phyloP scores from a whole-genome alignment of 169 alveolate genomes.

The Haemoproteus tartakovskyi region DNA sequence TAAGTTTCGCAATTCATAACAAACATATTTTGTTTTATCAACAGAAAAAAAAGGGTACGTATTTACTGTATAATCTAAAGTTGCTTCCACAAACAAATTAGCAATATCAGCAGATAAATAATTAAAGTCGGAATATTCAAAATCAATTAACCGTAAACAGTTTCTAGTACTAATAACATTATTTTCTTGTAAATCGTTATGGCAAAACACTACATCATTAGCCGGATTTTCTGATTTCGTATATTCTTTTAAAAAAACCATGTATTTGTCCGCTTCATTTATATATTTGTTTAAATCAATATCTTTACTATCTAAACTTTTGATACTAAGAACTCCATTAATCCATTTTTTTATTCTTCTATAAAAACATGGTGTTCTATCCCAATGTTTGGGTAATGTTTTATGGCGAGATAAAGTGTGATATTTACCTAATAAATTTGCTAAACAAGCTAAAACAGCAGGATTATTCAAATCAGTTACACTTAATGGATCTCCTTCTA shows the following conservation, averaged over 20 bases:
- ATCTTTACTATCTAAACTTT: conserved; percentile 19
- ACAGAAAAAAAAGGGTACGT: conserved; percentile 70
- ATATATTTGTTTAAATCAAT: conserved; percentile 39
- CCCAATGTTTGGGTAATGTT: conserved; percentile 66
- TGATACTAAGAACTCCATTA: conserved; percentile 15
- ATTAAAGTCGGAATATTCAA: conserved; percentile 78
- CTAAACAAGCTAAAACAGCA: conserved; percentile 69
- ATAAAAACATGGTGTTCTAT: conserved; percentile 64
- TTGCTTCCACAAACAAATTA: conserved; percentile 73
- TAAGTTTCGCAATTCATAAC: conserved; percentile 71
- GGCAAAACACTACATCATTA: conserved; percentile 74
- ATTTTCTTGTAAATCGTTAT: conserved; percentile 79
- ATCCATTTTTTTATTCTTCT: conserved; percentile 66
- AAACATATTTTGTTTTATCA: conserved; percentile 68
- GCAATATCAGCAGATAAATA: conserved; percentile 79
- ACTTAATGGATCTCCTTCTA: conserved; percentile 76
- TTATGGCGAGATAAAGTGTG: conserved; percentile 40
- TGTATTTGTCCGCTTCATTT: conserved; percentile 42
- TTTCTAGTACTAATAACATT: conserved; percentile 69
- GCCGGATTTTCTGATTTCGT: conserved; percentile 65
- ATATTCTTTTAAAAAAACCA: conserved; percentile 38
- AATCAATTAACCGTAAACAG: conserved; percentile 76
- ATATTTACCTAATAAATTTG: conserved; percentile 67
- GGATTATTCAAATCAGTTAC: conserved; percentile 67
- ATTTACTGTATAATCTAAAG: conserved; percentile 70